Base-by-base conservation (phyloP, 352 stramenopile species). In the Globisporangium polare region DNA sequence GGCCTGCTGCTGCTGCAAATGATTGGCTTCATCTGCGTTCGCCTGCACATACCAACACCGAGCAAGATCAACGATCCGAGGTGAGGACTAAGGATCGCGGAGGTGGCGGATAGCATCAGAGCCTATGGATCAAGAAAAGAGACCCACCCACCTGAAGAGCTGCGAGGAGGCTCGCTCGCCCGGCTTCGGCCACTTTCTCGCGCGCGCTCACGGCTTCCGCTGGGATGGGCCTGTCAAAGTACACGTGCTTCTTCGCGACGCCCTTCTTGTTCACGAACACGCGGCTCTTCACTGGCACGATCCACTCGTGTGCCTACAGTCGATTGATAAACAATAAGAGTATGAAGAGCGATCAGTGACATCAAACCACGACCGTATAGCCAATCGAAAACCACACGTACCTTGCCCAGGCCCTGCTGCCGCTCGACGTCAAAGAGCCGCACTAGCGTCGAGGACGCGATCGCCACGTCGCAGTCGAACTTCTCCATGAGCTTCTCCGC, bases 381-480 rank as follows among this genome's bases (percentile, higher is more conserved):
- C 37, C 22, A 54, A 18, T 20, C 26, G 2, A 15, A 27, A 39
- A 17, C 17, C 46, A 10, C 7, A 6, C 49, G 10, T 27, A 55
- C 49, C 49, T 12, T 20, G 46, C 61, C 35, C 17, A 43, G 6
- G 57, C 69, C 63, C 31, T 77, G 58, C 3, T 73, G 70, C 45
- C 57, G 71, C 53, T 80, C 67, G 43, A 68, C 75, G 42, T 93
- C 81, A 68, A 95, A 93, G 7, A 95, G 71, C n/a, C 71, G 63
- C 31, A 83, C 39, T 22, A 95, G 64, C 5, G 86, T 90, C 1
- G 80, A 88, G 2, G 82, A 83, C 0, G 84, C 82, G 24, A 95
- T 74, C 1, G 79, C 81, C 0, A 92, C 42, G n/a, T 92, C 78
- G 33, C 86, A 95, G 17, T 88, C 66, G 47, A 86, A 75, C 52